Evolutionary conservation across 2,329 filamentous ascomycete genomes (phyloP).

Genomic region (Fusarium sp.): DNA sequence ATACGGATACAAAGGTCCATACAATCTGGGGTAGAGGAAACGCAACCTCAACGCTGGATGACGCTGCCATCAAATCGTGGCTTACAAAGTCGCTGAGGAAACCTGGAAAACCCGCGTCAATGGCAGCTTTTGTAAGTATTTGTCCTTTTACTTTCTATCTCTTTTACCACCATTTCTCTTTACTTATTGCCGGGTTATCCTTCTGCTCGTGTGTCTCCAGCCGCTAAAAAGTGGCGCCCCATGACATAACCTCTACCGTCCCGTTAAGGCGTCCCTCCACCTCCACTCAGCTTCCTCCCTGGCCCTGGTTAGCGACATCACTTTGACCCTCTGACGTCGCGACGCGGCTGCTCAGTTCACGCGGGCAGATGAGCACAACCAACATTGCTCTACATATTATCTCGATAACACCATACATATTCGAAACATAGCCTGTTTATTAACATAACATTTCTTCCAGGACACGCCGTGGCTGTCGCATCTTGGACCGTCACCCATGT

Average conservation of each 20-base stretch:
- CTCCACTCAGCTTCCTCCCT: slow-evolving; percentile 14
- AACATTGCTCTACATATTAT: slow-evolving; percentile 9
- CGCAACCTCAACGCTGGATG: slow-evolving; percentile 38
- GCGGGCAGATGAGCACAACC: slow-evolving; percentile 8
- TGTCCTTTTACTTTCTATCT: too few species aligned
- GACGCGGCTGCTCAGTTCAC: slow-evolving; percentile 33
- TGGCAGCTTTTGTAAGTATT: slow-evolving; percentile 52
- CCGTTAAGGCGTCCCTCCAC: not conserved
- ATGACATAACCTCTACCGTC: slow-evolving; percentile 39
- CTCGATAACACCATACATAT: not conserved
- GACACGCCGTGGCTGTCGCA: slow-evolving; percentile 65
- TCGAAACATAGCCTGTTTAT: slow-evolving; percentile 6
- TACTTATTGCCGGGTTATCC: not conserved
- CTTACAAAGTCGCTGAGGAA: slow-evolving; percentile 41
- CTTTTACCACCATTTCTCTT: not conserved
- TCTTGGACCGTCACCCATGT: slow-evolving; percentile 52
- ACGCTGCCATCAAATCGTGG: slow-evolving; percentile 44
- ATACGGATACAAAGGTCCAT: not conserved
- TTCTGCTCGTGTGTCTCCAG: not conserved
- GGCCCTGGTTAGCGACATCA: slow-evolving; percentile 22
- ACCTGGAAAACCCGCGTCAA: slow-evolving; percentile 42
- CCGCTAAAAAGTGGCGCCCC: slow-evolving; percentile 36
- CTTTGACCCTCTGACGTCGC: slow-evolving; percentile 40
- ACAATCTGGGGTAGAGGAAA: slow-evolving; percentile 31
- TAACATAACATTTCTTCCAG: slow-evolving; percentile 43